These are phyloP conservation scores for Diplodia intermedia DNA, from an alignment of 2,329 filamentous ascomycete genomes.

Conservation along the genomic window DNA sequence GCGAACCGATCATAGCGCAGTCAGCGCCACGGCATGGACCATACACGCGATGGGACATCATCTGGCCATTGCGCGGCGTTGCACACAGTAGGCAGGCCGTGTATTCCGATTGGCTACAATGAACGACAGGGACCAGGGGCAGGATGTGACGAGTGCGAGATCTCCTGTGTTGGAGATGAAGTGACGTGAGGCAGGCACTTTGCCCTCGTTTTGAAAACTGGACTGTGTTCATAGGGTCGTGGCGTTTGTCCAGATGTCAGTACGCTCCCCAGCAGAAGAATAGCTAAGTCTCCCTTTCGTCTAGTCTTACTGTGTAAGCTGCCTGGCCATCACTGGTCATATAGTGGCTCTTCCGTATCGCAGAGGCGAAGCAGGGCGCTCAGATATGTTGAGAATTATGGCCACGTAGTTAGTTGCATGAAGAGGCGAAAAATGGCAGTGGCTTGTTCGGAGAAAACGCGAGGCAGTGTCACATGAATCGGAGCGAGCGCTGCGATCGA, in stretches of 20 bases:
- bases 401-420: conserved; percentile 12
- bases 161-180: neutral
- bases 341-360: neutral
- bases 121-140: neutral
- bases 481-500: conserved; percentile 17
- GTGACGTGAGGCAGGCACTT: neutral
- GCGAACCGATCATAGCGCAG: neutral
- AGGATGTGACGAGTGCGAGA: conserved; percentile 11
- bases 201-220: neutral
- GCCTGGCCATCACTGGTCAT: conserved; percentile 7
- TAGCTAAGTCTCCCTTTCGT: neutral
- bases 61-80: neutral
- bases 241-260: neutral
- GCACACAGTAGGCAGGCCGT: neutral
- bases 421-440: neutral
- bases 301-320: neutral
- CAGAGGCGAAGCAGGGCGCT: neutral
- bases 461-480: conserved; percentile 1
- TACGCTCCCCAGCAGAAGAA: neutral
- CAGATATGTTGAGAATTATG: neutral
- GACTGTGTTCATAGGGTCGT: no score
- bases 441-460: neutral
- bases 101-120: conserved; percentile 3
- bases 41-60: conserved; percentile 10
- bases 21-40: neutral